Base-by-base conservation (phyloP, 2,329 filamentous ascomycete genomes). In the Fusarium circinatum region DNA sequence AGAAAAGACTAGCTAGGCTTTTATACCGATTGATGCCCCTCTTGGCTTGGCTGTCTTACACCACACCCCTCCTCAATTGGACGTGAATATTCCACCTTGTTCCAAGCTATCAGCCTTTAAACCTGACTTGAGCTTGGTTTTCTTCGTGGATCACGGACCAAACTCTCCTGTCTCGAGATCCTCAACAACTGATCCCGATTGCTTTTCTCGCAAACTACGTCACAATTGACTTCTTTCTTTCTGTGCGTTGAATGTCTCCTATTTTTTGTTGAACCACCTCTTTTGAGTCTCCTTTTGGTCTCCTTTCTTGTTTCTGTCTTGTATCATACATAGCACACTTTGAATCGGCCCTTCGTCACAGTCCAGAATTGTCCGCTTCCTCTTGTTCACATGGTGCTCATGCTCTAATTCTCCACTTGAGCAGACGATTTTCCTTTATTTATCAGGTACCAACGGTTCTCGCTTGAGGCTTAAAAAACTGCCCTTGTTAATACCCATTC, bases 81-180 rank as follows among this genome's bases (percentile, higher is more conserved):
- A 34, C 18, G 15, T 47, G 39, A 48, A 15, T 60, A 28, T 47
- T 52, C 49, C 30, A 62, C 48, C 62, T 62, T 47, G 60, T 60
- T 72, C 70, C 58, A 62, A 68, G 55, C 62, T 57, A 68, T 68
- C 41, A 52, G 56, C 45, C 51, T 52, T 42, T 28, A 54, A 52
- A 36, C 49, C 41, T 71, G 56, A 49, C 55, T 52, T 57, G 62
- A 52, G 39, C 52, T 70, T 62, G 55, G 39, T 51, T 48, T 68
- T 68, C 14, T 49, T 52, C 65, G 45, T 69, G 62, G 65, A 71
- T 67, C 69, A 65, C 76, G 76, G 76, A 78, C 76, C 74, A 78
- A 78, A 78, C 36, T 65, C 76, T 78, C 76, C 76, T 75, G 62
- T 66, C 41, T 72, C n/a, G 38, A 62, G 61, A 57, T 73, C 51